Evolutionary conservation across 176 grass and related monocot genomes (phyloP), one percentile per base, ranked within the genome.

Genomic region (Raddia guianensis): DNA sequence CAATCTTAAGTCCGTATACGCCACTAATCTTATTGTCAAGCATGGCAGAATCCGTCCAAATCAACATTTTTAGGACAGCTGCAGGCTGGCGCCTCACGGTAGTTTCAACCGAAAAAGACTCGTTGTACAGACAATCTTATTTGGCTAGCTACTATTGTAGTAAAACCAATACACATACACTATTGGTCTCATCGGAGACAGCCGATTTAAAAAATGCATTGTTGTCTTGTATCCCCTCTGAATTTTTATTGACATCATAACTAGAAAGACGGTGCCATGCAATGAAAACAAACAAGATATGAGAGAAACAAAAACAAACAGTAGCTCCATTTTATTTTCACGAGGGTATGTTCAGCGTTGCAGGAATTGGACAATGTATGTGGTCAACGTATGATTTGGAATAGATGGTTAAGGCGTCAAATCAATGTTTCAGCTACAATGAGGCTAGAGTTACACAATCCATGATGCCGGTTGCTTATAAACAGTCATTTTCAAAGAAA

Each of bases 261-360:
- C 27, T 27, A 27, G 27, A 0, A 27, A 3, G 55, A 9, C n/a
- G 8, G 55, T 20, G 55, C 9, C n/a, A 20, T 58, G 18, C 18
- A 58, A 58, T 19, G 8, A 20, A 19, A 5, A 53, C 51, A 14
- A 52, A 5, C 50, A 5, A 52, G 4, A 14, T 5, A 14, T 52
- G 18, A 16, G 18, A 57, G 54, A 57, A 57, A 7, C 54, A 16
- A 57, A 57, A 57, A 57, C 54, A 57, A n/a, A n/a, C 54, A 8
- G 18, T 57, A 57, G 16, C 19, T 57, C 53, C 5, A 57, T 57
- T 57, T 1, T 16, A 18, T 19, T 57, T 57, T 2, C 45, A 49
- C 34, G 58, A 62, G 14, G 7, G 45, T 61, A 85, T 62, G 75
- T 76, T 85, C 70, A 89, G 87, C 52, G 57, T 78, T 82, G 71